Base-by-base conservation (phyloP, 371 early-diverging fungal genomes). In the Rhizopus sp. region DNA sequence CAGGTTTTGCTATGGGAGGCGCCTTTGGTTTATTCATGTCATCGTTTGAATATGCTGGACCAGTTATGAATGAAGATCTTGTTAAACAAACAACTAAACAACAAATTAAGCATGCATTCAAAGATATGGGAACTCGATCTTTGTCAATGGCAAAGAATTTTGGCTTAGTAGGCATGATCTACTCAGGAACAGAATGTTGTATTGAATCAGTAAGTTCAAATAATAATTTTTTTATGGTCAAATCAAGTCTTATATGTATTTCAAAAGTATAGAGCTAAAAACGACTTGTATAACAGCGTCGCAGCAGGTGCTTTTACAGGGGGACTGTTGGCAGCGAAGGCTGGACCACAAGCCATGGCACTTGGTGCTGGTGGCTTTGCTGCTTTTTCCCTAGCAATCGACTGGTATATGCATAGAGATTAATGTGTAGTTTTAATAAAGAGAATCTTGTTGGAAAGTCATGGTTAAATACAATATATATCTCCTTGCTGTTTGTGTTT, bases 281-380 rank as follows among this genome's bases (percentile, higher is more conserved):
- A 96, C 66, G 98, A 98, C 68, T 73, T 95, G 13, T 88, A 85
- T 68, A 98, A 97, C 66, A 88, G 92, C 58, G 77, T 92, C 7
- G 79, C 86, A 7, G 94, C 96, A 35, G 98, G 98, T 12, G 96
- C 96, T 71, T 75, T 95, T 42, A 94, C 98, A 33, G 98, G 98
- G 40, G 97, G 92, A 15, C 79, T 86, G 9, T 72, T 98, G 60
- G 93, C 93, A 13, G 87, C 89, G 7, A 84, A 81, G 71, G 83
- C 88, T 46, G 94, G 94, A 17, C 92, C 89, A 40, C 83, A 89
- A 52, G 92, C 89, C 8, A 82, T 87, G 62, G 83, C 81, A 1
- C 68, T 83, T 15, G 98, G 98, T 53, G 96, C 97, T 63, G 93
- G 85, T 32, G 92, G 94, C 29, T 97, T 98, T 79, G 96, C 96